Base-by-base conservation (phyloP, 805 yeast genomes). In the Myxozyma lipomycoides region DNA sequence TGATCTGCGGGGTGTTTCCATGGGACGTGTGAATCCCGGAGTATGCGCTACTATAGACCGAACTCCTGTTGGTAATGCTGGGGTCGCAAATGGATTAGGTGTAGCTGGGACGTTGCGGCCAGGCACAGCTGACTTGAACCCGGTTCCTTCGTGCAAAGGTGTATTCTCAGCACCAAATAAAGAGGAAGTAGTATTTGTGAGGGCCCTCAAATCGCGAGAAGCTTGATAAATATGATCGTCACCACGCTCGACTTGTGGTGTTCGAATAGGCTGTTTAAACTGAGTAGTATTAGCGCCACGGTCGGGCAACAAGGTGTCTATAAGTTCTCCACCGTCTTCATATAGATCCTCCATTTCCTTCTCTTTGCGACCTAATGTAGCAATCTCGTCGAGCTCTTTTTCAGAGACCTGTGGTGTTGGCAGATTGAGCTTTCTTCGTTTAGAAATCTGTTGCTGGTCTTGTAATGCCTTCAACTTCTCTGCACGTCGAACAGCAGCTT, bases 181-280 rank as follows among this genome's bases (percentile, higher is more conserved):
- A 3, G 71, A 66, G 1, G 78, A 73, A 42, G 66, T 65, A 12
- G 61, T 57, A 1, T 64, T 61, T 17, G 70, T 70, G 9, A 62
- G 49, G 2, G 61, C 59, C 17, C 66, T 62, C 7, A 75, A 61
- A 18, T 72, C 73, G 36, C 60, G 61, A 1, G 73, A 64, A 3
- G 71, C 68, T 6, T 59, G 46, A 18, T 62, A 49, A 10, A 78
- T 72, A 28, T 66, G 59, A 7, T 63, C 66, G 44, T 75, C 78
- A 1, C 24, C 48, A 7, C 53, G 49, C 7, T 52, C 43, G 7
- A 44, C 44, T 32, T n/a, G 43, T 12, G 51, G 62, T 18, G 54
- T 58, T 19, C 56, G 53, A 22, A 40, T 26, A 30, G 47, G 47
- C 34, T 44, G 40, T n/a, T 28, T 41, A 10, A 37, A 18, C 19